Base-by-base conservation (phyloP, 2,329 filamentous ascomycete genomes). In the Colletotrichum sp. region DNA sequence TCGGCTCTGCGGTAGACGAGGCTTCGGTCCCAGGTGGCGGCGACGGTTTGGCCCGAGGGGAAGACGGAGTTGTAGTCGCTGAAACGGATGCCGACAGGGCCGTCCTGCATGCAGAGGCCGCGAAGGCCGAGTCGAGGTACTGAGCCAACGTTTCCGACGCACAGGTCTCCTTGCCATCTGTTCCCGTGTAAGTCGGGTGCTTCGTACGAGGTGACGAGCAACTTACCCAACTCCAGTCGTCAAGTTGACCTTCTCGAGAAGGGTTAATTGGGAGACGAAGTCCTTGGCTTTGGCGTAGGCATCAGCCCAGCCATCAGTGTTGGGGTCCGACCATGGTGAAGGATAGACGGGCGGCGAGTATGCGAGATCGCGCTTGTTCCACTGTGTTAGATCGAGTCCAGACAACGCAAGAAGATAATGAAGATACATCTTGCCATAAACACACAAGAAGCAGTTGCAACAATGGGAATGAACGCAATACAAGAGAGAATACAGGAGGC, bases 221-320 rank as follows among this genome's bases (percentile, higher is more conserved):
- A 86, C 92, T 84, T 86, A 96, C 91, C 96, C 96, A 78, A 94
- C 91, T 84, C 96, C 96, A 1, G 96, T 98, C 4, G 96, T 99
- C 78, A 99, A 84, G 84, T 99, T 99, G 85, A 99, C 95, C 87
- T 98, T 98, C 84, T 98, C 96, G 13, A 92, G 82, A 44, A 98
- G 89, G 1, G 95, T 98, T 85, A 98, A 86, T 82, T 96, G 92
- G 12, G 93, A 94, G 62, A 98, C 95, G 81, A 98, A 96, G 4
- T 89, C 91, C 79, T 91, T 92, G 2, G 96, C 96, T 84, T 94
- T 93, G 25, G 86, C 87, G 80, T 98, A 96, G 52, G 95, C 95
- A 8, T 92, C 90, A 70, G 91, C 89, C 96, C 96, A 98, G 77
- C 90, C 91, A 61, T 90, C 87, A 13, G 94, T 94, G 8, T 91